A percentile compares a stretch with the other conserved stretches of the same genome.
Conservation (phyloP, 208 protist species). For the Acanthamoeba healyi region DNA sequence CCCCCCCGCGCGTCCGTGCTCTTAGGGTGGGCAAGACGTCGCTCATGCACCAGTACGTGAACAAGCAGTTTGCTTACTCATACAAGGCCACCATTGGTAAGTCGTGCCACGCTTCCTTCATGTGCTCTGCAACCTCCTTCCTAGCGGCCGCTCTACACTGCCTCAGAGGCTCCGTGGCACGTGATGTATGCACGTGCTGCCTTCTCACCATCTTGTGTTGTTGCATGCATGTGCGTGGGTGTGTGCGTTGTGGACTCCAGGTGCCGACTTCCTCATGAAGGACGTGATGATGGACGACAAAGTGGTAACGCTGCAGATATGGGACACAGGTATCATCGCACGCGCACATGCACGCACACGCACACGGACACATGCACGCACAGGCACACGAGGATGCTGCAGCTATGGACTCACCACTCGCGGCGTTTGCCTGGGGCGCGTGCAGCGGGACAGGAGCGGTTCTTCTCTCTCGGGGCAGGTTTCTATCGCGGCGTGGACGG, state of each 20-base stretch:
- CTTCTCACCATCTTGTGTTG: too few species aligned
- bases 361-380: too few species aligned
- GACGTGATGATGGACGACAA: constrained; percentile 7
- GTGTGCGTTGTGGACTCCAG: not conserved
- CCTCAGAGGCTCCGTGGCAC: too few species aligned
- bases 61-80: not conserved
- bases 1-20: too few species aligned
- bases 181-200: too few species aligned
- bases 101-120: too few species aligned
- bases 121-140: too few species aligned
- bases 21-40: too few species aligned
- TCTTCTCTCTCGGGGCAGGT: constrained; percentile 80
- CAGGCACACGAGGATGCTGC: not conserved
- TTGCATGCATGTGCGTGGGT: not conserved
- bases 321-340: constrained; percentile 40
- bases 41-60: not conserved
- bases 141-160: too few species aligned
- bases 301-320: constrained; percentile 45
- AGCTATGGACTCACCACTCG: not conserved
- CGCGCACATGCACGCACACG: not conserved
- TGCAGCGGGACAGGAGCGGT: constrained; percentile 87
- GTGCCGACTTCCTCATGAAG: constrained; percentile 50
- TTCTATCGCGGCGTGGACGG: constrained; percentile 86
- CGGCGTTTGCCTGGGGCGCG: not conserved
- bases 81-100: constrained; percentile 9